These are phyloP conservation scores for Alternaria sp. DNA, from an alignment of 2,329 filamentous ascomycete species.

Conservation along the genomic window DNA sequence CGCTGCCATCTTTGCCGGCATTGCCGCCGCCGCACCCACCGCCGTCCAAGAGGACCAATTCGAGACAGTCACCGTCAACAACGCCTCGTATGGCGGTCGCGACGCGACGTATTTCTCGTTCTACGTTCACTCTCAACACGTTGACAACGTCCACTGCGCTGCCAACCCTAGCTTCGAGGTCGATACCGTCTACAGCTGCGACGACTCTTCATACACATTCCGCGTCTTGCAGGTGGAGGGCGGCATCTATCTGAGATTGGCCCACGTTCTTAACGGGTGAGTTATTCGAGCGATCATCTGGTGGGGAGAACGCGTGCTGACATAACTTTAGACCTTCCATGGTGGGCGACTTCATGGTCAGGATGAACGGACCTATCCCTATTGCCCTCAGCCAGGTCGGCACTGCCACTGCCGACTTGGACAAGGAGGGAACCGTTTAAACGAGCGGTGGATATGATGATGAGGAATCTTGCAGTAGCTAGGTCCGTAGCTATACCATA, in stretches of 20 bases:
- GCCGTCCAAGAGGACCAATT: background rate
- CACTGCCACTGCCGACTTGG: background rate
- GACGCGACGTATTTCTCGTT: background rate
- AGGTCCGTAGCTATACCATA: background rate
- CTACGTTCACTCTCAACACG: background rate
- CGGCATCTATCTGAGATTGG: background rate
- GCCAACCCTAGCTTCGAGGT: background rate
- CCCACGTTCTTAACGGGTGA: background rate
- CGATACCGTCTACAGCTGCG: background rate
- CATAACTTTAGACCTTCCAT: background rate
- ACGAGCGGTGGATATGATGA: background rate
- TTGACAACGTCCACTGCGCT: background rate
- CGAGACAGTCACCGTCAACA: background rate
- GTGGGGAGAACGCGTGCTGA: background rate
- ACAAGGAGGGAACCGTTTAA: background rate
- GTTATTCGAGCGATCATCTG: background rate
- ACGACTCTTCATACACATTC: background rate
- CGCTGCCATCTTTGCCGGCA: background rate
- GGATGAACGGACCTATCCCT: constrained; percentile 1
- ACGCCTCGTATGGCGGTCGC: background rate
- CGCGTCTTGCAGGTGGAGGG: background rate
- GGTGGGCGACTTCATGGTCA: background rate
- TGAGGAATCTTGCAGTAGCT: background rate
- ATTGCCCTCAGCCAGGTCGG: background rate
- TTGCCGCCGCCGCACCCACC: background rate